phyloP scores from a whole-genome alignment of 1,139 yeast species.

The Candida anutae region DNA sequence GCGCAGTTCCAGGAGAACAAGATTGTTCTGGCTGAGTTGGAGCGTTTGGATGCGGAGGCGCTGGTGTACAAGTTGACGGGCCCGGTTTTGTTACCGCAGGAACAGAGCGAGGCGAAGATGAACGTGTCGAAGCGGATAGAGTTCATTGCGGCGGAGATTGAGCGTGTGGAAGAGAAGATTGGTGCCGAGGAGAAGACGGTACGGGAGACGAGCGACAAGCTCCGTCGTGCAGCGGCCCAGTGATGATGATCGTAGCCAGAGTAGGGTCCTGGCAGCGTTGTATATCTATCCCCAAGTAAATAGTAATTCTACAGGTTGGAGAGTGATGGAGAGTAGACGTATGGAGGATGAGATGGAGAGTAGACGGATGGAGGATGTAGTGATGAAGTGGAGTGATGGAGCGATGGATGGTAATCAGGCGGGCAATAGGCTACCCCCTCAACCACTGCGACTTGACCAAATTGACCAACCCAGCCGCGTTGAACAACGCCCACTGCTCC shows the following conservation, averaged over 20 bases:
- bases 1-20: slow-evolving; percentile 85
- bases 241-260: slow-evolving; percentile 4
- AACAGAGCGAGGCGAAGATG: slow-evolving; percentile 65
- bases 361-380: too few species aligned
- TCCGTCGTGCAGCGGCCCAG: slow-evolving; percentile 36
- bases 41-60: slow-evolving; percentile 46
- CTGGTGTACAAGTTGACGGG: slow-evolving; percentile 87
- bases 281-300: too few species aligned
- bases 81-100: slow-evolving; percentile 87
- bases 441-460: slow-evolving; percentile 62
- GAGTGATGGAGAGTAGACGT: too few species aligned
- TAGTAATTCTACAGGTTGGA: too few species aligned
- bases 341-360: too few species aligned
- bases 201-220: slow-evolving; percentile 41
- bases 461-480: slow-evolving; percentile 58
- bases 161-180: slow-evolving; percentile 56
- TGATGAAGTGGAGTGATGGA: too few species aligned
- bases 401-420: too few species aligned
- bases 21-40: slow-evolving; percentile 82
- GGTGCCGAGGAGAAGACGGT: slow-evolving; percentile 42
- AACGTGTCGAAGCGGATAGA: slow-evolving; percentile 86
- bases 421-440: slow-evolving; percentile 46
- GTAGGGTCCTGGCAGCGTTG: background rate
- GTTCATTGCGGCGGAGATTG: slow-evolving; percentile 72
- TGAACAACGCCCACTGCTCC: slow-evolving; percentile 72